Conservation (phyloP, 495 filamentous ascomycete species). For the Penicillium robsamsonii region DNA sequence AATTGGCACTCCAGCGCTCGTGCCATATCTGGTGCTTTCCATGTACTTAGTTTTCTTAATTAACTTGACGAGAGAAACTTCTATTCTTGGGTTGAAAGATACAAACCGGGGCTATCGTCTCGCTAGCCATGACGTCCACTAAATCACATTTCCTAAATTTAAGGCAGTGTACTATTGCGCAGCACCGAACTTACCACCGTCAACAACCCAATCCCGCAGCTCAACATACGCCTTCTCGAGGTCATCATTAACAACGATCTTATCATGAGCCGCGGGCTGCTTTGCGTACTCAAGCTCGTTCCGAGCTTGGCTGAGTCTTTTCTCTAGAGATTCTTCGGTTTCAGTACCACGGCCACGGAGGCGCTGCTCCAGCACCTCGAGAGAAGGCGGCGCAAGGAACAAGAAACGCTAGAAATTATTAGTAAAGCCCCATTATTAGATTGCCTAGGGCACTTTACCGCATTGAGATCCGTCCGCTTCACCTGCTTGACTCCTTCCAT, state of each 20-base stretch:
- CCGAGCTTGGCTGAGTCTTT: conserved; percentile 74
- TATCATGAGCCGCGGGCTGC: conserved; percentile 73
- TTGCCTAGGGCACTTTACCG: conserved; percentile 26
- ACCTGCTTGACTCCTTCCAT: conserved; percentile 99
- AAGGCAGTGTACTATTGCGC: background rate
- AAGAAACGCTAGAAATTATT: conserved; percentile 55
- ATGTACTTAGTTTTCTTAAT: conserved; percentile 48
- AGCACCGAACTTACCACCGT: conserved; percentile 43
- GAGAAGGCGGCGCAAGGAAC: conserved; percentile 77
- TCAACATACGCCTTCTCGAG: conserved; percentile 80
- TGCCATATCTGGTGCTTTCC: conserved; percentile 31
- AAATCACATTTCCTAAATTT: background rate
- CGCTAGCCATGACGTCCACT: background rate
- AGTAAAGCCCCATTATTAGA: background rate
- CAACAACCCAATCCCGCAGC: conserved; percentile 64
- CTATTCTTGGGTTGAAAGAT: conserved; percentile 16
- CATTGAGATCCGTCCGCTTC: conserved; percentile 67
- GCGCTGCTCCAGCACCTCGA: conserved; percentile 71
- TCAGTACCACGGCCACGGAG: conserved; percentile 84
- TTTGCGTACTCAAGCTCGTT: conserved; percentile 79
- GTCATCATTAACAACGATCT: conserved; percentile 86
- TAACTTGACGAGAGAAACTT: conserved; percentile 32
- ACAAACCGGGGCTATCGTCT: background rate
- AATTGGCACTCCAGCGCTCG: conserved; percentile 33
- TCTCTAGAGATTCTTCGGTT: conserved; percentile 69